Percentiles rank a stretch among this genome's conserved stretches.
phyloP scores from a whole-genome alignment of 2,329 filamentous ascomycete species.

The Calonectria pseudoreteaudii region DNA sequence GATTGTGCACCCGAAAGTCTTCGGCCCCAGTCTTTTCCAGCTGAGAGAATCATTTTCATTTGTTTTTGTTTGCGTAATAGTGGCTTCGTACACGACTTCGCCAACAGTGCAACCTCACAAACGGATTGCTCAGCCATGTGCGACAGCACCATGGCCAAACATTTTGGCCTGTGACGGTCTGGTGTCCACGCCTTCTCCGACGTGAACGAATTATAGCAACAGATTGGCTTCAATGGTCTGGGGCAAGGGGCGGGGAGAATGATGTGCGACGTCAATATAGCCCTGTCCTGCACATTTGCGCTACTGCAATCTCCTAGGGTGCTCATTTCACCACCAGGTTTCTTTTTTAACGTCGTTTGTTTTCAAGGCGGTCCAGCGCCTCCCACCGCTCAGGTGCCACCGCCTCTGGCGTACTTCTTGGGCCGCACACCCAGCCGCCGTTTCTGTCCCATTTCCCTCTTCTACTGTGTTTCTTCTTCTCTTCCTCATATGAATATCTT shows the following conservation, averaged over 20 bases:
- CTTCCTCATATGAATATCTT: background rate
- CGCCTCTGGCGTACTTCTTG: background rate
- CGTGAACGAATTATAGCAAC: background rate
- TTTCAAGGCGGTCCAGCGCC: background rate
- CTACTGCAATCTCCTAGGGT: constrained; percentile 27
- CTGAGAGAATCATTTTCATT: constrained; percentile 23
- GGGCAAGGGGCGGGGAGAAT: constrained; percentile 6
- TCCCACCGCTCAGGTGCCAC: constrained; percentile 4
- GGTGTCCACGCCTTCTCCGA: background rate
- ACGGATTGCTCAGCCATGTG: background rate
- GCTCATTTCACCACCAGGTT: constrained; percentile 13
- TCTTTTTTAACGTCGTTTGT: constrained; percentile 10
- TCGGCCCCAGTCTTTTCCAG: constrained; percentile 17
- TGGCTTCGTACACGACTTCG: background rate
- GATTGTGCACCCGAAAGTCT: constrained; percentile 30
- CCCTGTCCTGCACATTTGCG: constrained; percentile 30
- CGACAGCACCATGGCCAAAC: background rate
- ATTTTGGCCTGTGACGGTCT: background rate
- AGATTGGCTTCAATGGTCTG: background rate
- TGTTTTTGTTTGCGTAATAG: background rate
- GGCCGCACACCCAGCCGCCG: background rate
- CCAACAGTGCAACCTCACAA: background rate
- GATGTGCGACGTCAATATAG: constrained; percentile 26
- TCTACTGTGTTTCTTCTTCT: background rate
- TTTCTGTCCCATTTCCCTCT: background rate